A percentile compares a stretch with the other conserved stretches of the same genome.
Evolutionary conservation across 2,329 filamentous ascomycete species (phyloP).

Genomic region (Epichloe brachyelytri): DNA sequence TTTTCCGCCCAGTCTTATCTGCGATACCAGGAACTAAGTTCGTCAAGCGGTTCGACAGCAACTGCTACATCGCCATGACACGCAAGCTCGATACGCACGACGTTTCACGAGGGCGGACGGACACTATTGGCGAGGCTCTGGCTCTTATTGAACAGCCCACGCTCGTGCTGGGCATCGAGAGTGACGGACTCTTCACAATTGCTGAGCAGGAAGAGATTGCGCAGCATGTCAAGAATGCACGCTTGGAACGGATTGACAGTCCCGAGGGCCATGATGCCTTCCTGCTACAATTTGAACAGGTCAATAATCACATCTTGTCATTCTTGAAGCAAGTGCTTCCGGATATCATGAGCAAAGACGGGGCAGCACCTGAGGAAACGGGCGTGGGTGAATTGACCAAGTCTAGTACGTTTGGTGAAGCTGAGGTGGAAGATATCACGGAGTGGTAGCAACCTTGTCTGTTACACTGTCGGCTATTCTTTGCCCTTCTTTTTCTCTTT

Average conservation of each 20-base stretch:
- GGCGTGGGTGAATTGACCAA: constrained; percentile 57
- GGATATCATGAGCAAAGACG: constrained; percentile 68
- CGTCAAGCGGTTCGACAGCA: constrained; percentile 91
- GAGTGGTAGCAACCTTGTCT: constrained; percentile 56
- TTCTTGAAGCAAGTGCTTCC: constrained; percentile 76
- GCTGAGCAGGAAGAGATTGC: constrained; percentile 92
- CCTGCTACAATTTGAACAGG: constrained; percentile 90
- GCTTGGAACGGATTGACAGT: constrained; percentile 77
- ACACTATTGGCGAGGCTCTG: constrained; percentile 59
- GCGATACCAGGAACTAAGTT: constrained; percentile 92
- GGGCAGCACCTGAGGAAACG: constrained; percentile 33
- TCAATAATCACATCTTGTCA: constrained; percentile 72
- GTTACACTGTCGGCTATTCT: background rate
- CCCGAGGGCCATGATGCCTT: constrained; percentile 96
- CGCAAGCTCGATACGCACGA: constrained; percentile 97
- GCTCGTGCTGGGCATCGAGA: constrained; percentile 86
- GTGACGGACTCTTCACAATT: constrained; percentile 91
- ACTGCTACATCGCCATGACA: constrained; percentile 98
- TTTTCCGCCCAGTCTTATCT: constrained; percentile 97
- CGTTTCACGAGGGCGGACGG: constrained; percentile 65
- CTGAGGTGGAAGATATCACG: constrained; percentile 91
- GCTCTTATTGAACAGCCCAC: constrained; percentile 77
- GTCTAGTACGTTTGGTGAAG: constrained; percentile 87
- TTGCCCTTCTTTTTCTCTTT: background rate
- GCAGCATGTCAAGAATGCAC: constrained; percentile 61